Conservation (phyloP, 768 basidiomycete genomes). For the Pulveroboletus sp. region DNA sequence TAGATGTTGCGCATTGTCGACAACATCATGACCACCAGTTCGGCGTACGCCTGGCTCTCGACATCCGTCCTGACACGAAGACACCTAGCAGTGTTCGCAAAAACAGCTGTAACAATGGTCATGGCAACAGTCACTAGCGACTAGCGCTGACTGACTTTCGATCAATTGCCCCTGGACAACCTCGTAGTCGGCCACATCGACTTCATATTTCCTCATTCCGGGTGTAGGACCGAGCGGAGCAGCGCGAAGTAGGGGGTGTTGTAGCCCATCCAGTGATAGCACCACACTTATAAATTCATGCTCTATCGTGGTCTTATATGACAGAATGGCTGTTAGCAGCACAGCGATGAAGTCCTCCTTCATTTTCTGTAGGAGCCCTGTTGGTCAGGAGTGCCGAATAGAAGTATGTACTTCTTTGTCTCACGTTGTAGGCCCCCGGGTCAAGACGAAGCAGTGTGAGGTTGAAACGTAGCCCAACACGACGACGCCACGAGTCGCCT, state of each 20-base stretch:
- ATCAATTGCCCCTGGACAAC: constrained; percentile 36
- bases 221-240: constrained; percentile 27
- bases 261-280: constrained; percentile 53
- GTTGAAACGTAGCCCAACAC: constrained; percentile 62
- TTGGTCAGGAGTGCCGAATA: not conserved
- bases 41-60: constrained; percentile 37
- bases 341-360: constrained; percentile 49
- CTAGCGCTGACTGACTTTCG: constrained; percentile 28
- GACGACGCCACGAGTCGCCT: constrained; percentile 45
- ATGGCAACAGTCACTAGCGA: constrained; percentile 7
- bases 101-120: constrained; percentile 36
- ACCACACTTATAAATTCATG: constrained; percentile 53
- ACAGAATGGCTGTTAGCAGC: constrained; percentile 49
- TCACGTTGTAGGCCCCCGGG: constrained; percentile 55
- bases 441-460: constrained; percentile 52
- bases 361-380: constrained; percentile 33
- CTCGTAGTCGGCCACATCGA: constrained; percentile 30
- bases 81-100: constrained; percentile 38
- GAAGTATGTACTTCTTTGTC: constrained; percentile 15
- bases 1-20: constrained; percentile 47
- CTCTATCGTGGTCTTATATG: constrained; percentile 46
- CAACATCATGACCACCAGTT: constrained; percentile 42
- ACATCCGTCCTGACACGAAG: constrained; percentile 31
- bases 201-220: constrained; percentile 23
- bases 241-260: constrained; percentile 46